Base-by-base conservation (phyloP, 805 yeast genomes). In the Schwanniomyces occidentalis region DNA sequence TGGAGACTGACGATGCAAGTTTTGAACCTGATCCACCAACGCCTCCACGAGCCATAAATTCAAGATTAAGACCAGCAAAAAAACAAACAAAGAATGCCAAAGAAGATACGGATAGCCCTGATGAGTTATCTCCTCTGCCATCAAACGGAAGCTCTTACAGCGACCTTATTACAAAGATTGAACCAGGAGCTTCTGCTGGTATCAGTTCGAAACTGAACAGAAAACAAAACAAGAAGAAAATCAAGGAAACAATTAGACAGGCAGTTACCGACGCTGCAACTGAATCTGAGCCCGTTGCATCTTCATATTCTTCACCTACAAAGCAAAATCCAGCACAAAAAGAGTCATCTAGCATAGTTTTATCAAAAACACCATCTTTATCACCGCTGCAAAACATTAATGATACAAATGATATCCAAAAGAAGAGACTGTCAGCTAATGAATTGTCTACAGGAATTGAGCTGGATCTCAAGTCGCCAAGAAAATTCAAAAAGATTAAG, bases 401-500 rank as follows among this genome's bases (percentile, higher is more conserved):
- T n/a, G n/a, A n/a, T n/a, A n/a, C n/a, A n/a, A n/a, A n/a, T n/a
- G n/a, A n/a, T n/a, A n/a, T n/a, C n/a, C n/a, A n/a, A n/a, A n/a
- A n/a, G n/a, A n/a, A n/a, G n/a, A n/a, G n/a, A n/a, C n/a, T n/a
- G n/a, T n/a, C n/a, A n/a, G n/a, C n/a, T n/a, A n/a, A n/a, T n/a
- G n/a, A n/a, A n/a, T 7, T 7, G 6, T 6, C 12, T 24, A 7
- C 13, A 24, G 12, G 45, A 9, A 33, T 55, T 14, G 48, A 43
- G 15, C 35, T 42, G 9, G 48, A 49, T 6, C 39, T 52, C 5
- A 43, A 45, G 21, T 44, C 57, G 4, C 57, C 61, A 5, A 46
- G 36, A 16, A 58, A 51, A 28, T 38, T 37, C n/a, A 48, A 53
- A 13, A 57, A 50, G 30, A 41, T 55, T 31, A 51, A 45, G 26